Evolutionary conservation across 257 asterid species (phyloP).

Genomic region (Paraleonurus japonicus): DNA sequence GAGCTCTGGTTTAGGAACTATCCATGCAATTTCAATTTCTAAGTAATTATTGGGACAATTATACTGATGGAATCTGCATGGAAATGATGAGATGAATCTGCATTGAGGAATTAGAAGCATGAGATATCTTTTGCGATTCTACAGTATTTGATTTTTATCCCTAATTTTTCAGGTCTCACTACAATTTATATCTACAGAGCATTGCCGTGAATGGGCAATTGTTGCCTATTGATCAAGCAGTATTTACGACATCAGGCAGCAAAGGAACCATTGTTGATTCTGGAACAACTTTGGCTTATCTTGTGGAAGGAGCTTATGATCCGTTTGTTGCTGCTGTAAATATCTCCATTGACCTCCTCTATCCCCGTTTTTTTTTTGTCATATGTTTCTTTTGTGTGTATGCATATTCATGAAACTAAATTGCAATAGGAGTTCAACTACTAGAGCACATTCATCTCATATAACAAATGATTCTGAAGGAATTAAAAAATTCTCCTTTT

Average conservation of each 20-base stretch:
- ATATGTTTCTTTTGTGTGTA: neutral
- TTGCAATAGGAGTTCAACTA: neutral
- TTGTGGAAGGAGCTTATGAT: slow-evolving; percentile 78
- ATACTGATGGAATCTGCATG: too few relatives aligned
- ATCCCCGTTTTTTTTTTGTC: neutral
- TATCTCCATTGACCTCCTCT: slow-evolving; percentile 11
- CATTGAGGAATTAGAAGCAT: neutral
- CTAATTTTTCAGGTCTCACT: slow-evolving; percentile 51
- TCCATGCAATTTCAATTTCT: neutral
- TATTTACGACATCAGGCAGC: slow-evolving; percentile 30
- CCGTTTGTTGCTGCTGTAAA: slow-evolving; percentile 76
- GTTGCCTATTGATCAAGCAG: slow-evolving; percentile 27
- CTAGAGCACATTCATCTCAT: neutral
- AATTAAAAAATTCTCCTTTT: neutral
- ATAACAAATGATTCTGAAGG: neutral
- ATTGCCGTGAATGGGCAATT: slow-evolving; percentile 32
- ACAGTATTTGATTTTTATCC: slow-evolving; percentile 8
- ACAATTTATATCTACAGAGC: slow-evolving; percentile 32
- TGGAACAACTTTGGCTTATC: slow-evolving; percentile 82
- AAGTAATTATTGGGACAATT: too few relatives aligned
- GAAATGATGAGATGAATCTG: neutral
- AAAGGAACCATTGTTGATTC: slow-evolving; percentile 38
- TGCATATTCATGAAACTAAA: neutral
- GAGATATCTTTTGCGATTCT: slow-evolving; percentile 7
- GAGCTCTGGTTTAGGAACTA: neutral